Base-by-base conservation (phyloP, 805 yeast species). In the Scheffersomyces ergatensis region DNA sequence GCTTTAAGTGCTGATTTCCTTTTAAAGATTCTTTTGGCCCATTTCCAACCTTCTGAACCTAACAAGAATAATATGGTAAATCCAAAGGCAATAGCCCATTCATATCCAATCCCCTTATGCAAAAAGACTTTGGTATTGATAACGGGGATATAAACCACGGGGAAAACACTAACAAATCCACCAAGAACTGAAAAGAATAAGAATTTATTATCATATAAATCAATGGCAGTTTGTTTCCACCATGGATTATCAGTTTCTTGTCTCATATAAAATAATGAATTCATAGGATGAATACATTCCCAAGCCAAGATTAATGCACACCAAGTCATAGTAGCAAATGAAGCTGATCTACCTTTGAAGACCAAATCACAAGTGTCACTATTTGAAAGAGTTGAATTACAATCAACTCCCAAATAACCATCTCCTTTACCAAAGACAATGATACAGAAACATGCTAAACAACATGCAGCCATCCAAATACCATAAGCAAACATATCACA, bases 401-500 rank as follows among this genome's bases (percentile, higher is more conserved):
- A 68, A 41, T 62, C 54, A 21, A 19, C 31, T 7, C 74, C 73
- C 43, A 68, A 55, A 44, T 67, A 39, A 2, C 73, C 73, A 46
- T 67, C 57, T 11, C 73, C 73, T 26, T 46, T 49, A 5, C 70
- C 72, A 40, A 46, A 67, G 3, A 68, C 72, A 40, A 67, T 58
- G 26, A 63, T 52, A 14, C 60, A 64, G 39, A 66, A 68, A 29
- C 65, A 58, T n/a, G 57, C 44, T 43, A 67, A 58, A 50, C 72
- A 66, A 38, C 65, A 57, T 1, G 55, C 66, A 2, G 73, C 72
- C 74, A 68, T 68, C 65, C 63, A 62, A 26, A 64, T 42, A 5
- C 73, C 74, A 42, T 65, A 67, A 5, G 55, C 72, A 19, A 63
- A 21, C 72, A 66, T 68, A 48, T 68, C 74, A 31, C 59, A 46